Evolutionary conservation across 805 yeast genomes (phyloP), one percentile per base, ranked within the genome.

Genomic region (Kregervanrija pseudodelftensis): DNA sequence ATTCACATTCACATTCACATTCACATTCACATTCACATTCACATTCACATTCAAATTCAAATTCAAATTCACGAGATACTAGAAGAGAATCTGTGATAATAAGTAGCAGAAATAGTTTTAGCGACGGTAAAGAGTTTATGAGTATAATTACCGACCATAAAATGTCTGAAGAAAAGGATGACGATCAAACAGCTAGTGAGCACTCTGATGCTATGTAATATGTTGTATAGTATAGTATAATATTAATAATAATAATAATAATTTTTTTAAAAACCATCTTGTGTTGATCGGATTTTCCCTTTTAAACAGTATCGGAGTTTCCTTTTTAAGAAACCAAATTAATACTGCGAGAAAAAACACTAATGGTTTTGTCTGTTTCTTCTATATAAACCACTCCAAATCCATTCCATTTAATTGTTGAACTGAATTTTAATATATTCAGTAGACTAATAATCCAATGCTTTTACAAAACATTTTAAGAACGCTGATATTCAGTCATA

Each of bases 121-220:
- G 40, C 37, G 49, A 34, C 22, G 33, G n/a, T 43, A 15, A 15
- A 28, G 36, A 36, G 41, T 15, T 39, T 39, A 31, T 34, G 41
- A 16, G 14, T 35, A 30, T 15, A n/a, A 30, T 33, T 17, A 40
- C 33, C 5, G 39, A 43, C 15, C 41, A 52, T 13, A 44, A 39
- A 30, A 33, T 39, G 4, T 41, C 43, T 8, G 53, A 51, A 14
- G 61, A 59, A 15, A 60, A 54, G 30, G 61, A 59, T 16, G 60
- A 58, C 30, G 60, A 52, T 37, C 48, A 50, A 36, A 51, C 54
- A 3, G 57, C 59, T 17, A 55, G 59, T 38, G 59, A 55, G 40
- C 52, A 53, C 39, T 55, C 59, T 7, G 58, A 49, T 22, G 28
- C 28, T 22, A 22, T 22, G 28, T 22, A 22, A 22, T 22, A 22